phyloP scores from a whole-genome alignment of 164 flowering plant genomes.

The Taxillus chinensis region DNA sequence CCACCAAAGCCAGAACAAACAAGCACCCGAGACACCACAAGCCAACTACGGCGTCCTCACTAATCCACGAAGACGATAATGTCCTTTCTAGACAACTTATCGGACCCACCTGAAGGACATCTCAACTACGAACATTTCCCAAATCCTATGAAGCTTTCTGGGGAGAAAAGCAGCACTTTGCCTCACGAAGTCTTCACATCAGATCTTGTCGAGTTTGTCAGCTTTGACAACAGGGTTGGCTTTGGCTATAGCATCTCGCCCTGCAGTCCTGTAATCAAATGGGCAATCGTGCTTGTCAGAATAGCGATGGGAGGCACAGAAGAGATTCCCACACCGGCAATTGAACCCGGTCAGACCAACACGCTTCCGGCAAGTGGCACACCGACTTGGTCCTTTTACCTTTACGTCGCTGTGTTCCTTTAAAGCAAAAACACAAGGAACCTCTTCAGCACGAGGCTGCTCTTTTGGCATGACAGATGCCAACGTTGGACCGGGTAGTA shows the following conservation, averaged over 20 bases:
- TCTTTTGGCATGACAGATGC: not conserved
- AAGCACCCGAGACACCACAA: no score
- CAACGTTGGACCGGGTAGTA: no score
- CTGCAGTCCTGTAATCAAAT: constrained; percentile 39
- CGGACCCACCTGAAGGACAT: no score
- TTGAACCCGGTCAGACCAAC: constrained; percentile 46
- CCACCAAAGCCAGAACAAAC: no score
- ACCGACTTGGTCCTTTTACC: constrained; percentile 36
- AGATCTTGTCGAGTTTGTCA: constrained; percentile 46
- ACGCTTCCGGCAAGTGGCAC: constrained; percentile 34
- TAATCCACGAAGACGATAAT: no score
- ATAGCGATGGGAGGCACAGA: constrained; percentile 37
- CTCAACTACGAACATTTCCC: no score
- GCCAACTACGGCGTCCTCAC: no score
- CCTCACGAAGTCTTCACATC: constrained; percentile 14
- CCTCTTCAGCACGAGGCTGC: constrained; percentile 2
- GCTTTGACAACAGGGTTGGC: constrained; percentile 51
- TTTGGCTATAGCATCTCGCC: constrained; percentile 36
- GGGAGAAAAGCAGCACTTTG: not conserved
- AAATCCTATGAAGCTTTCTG: no score
- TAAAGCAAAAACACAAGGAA: constrained; percentile 7
- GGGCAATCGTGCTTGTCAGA: constrained; percentile 46
- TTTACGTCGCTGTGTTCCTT: constrained; percentile 19
- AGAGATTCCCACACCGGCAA: constrained; percentile 38
- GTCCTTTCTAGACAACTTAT: no score